Evolutionary conservation across 2,329 filamentous ascomycete genomes (phyloP), one percentile per base, ranked within the genome.

Genomic region (Byssothecium circinans): DNA sequence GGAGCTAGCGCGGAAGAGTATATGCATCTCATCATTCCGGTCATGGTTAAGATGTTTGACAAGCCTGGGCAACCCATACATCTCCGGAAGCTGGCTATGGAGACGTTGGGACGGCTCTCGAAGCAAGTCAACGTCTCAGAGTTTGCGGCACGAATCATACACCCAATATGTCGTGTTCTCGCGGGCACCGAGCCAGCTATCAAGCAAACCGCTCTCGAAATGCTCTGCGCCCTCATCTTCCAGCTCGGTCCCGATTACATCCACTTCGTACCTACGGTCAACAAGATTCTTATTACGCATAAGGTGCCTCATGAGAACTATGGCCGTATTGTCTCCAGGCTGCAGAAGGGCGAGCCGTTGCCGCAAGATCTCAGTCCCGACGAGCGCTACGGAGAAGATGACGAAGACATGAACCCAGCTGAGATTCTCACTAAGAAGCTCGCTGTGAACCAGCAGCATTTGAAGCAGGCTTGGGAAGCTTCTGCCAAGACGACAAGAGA

Each of bases 1-100:
- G 95, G 95, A 1, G 87, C 91, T 0, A 97, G 91, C 64, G 89
- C 88, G 10, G 94, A 99, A 68, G 94, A 99, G 69, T 99, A 99
- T 70, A 99, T 99, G 94, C 94, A 99, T 68, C 79, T 99, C 43
- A 97, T 99, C 57, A 89, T 99, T 42, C 94, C 94, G 0, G 90
- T 95, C 29, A 91, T 99, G 62, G 91, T 99, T 8, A 85, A 88
- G 36, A 88, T 96, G 40, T 97, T 99, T 64, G 92, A 99, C 68
- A 95, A 90, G 64, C 83, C 87, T 25, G 85, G 87, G 10, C 89
- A 95, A 54, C 90, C 91, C 7, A 77, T 82, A 1, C 86, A 86
- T 49, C 83, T 96, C 39, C 83, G 90, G 43, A 95, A 91, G 70
- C 85, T 86, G 19, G 92, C 92, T 0, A 97, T 99, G 57, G 95